Percentiles rank a stretch among this genome's conserved stretches.
These are phyloP conservation scores for Tephrocybe rancida DNA, from an alignment of 768 basidiomycete species.

Conservation along the genomic window DNA sequence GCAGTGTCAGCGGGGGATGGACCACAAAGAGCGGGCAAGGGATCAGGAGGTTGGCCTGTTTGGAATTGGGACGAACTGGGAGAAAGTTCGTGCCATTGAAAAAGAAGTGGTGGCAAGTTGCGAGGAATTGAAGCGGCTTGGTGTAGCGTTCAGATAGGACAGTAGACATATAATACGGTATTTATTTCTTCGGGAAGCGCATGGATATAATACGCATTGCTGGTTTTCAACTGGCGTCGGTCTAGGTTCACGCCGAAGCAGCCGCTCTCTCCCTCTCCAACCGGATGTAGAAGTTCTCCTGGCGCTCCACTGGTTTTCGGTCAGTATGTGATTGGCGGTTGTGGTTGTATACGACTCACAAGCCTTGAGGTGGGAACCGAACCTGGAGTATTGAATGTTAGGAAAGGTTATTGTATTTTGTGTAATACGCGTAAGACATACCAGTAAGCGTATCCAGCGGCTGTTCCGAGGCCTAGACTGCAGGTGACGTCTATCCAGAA, in stretches of 20 bases:
- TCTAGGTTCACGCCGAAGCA: slow-evolving; percentile 14
- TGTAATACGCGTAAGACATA: slow-evolving; percentile 39
- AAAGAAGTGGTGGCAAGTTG: slow-evolving; percentile 74
- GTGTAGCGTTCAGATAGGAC: slow-evolving; percentile 45
- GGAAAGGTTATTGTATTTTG: slow-evolving; percentile 10
- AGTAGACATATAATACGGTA: slow-evolving; percentile 18
- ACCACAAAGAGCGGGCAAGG: slow-evolving; percentile 68
- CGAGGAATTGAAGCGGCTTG: slow-evolving; percentile 70
- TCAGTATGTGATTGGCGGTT: not conserved
- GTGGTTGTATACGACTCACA: slow-evolving; percentile 51
- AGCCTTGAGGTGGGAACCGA: slow-evolving; percentile 75
- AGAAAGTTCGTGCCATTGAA: slow-evolving; percentile 77
- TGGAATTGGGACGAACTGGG: slow-evolving; percentile 92
- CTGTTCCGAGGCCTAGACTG: slow-evolving; percentile 75
- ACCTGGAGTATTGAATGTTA: slow-evolving; percentile 61
- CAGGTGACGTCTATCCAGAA: slow-evolving; percentile 84
- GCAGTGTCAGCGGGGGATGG: slow-evolving; percentile 71
- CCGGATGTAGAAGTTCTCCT: slow-evolving; percentile 87
- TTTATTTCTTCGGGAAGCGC: slow-evolving; percentile 21
- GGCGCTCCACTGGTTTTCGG: slow-evolving; percentile 62
- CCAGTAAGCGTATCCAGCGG: slow-evolving; percentile 84
- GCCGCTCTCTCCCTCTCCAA: slow-evolving; percentile 66
- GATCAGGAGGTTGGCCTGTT: slow-evolving; percentile 85
- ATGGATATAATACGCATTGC: slow-evolving; percentile 16
- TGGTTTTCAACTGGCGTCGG: slow-evolving; percentile 2